A percentile compares a stretch with the other conserved stretches of the same genome.
These are phyloP conservation scores for Magnolia officinalis DNA, from an alignment of 164 flowering plant genomes.

Conservation along the genomic window DNA sequence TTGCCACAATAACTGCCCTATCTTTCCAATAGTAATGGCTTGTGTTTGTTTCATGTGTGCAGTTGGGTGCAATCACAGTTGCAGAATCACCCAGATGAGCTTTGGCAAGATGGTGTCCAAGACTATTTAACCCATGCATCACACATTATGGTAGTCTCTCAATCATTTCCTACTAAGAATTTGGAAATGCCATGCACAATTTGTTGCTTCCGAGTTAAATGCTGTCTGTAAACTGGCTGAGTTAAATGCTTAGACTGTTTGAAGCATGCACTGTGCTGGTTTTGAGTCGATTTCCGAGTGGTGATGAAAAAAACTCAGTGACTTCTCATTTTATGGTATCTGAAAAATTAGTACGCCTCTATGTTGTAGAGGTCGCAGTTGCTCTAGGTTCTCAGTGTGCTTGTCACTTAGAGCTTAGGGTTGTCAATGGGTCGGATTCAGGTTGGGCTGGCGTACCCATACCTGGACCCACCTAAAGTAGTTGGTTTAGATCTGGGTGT, in stretches of 20 bases:
- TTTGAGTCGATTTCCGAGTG: not conserved
- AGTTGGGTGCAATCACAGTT: conserved; percentile 93
- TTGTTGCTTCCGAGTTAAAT: not conserved
- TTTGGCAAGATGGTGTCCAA: conserved; percentile 91
- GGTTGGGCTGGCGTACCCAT: no score
- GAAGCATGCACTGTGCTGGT: not conserved
- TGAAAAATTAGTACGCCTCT: not conserved
- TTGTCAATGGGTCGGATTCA: no score
- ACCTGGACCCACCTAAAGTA: no score
- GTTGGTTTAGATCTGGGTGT: no score
- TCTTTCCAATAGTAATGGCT: not conserved
- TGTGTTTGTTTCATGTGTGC: conserved; percentile 16
- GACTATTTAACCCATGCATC: conserved; percentile 82
- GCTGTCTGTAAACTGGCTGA: not conserved
- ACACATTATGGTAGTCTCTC: conserved; percentile 56
- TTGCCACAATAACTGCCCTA: not conserved
- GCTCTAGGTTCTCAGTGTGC: no score
- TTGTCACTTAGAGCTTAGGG: no score
- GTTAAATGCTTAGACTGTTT: no score
- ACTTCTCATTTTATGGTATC: not conserved
- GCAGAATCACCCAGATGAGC: conserved; percentile 87
- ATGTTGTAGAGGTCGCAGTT: no score
- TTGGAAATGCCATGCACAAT: not conserved
- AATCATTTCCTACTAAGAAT: not conserved
- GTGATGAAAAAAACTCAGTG: not conserved